Evolutionary conservation across 352 stramenopile species (phyloP), one percentile per base, ranked within the genome.

Genomic region (Blastocystis sp.): DNA sequence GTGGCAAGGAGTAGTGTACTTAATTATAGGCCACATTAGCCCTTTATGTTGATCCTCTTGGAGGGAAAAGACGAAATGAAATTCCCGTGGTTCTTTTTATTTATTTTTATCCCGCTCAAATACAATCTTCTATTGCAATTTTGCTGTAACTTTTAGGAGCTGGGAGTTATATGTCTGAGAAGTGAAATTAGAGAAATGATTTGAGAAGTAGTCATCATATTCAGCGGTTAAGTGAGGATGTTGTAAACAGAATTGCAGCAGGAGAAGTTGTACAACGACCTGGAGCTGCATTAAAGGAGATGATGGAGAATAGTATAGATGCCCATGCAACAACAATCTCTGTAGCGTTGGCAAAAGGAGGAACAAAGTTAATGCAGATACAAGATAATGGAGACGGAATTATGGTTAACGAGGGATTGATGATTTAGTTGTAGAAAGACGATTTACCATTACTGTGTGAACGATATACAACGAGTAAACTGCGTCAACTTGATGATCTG

Each of bases 241-340:
- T 98, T n/a, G 94, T 98, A 81, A 97, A 98, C 92, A 94, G 94
- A 87, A 98, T 98, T 87, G 95, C 95, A 5, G 94, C 94, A 4
- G 94, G 97, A 56, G 97, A 99, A 92, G 95, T 98, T 24, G 94
- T 99, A 58, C 95, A 98, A 92, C 93, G 95, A 5, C 96, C 97
- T 1, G 92, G 93, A 0, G 96, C 95, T 68, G 96, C 96, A 51
- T 91, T 98, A 44, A 98, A 98, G 90, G 97, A 99, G 92, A 91
- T 99, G 17, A 91, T 99, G 58, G 97, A 99, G 92, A 99, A 99
- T 92, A 95, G 93, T 64, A 92, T 99, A 48, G 97, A 99, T 92
- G 97, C 97, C 15, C 94, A 94, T 22, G 92, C 94, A 1, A 96
- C 93, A 22, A 91, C 94, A 59, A 94, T 97, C 87, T 91, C 91